phyloP scores from a whole-genome alignment of 106 monocot genomes.

The Gastrodia elata region DNA sequence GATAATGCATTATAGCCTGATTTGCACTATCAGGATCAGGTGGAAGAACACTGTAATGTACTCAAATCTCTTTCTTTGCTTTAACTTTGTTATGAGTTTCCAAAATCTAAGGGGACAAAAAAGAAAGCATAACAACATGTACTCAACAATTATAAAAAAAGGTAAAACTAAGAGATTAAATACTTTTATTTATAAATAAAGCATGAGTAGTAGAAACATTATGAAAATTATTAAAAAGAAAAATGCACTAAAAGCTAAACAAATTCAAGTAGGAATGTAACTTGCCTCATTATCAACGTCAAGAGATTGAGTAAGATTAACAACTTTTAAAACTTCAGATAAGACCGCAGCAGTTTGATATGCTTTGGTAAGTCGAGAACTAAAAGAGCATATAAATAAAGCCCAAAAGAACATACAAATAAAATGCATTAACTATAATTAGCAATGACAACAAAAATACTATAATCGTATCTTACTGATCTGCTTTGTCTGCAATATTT shows the following conservation, averaged over 20 bases:
- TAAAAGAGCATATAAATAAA: constrained; percentile 17
- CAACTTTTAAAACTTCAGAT: constrained; percentile 87
- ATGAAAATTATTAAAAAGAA: not conserved
- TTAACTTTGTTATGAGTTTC: constrained; percentile 69
- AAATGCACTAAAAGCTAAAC: not conserved
- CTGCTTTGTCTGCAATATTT: constrained; percentile 83
- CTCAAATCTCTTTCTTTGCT: constrained; percentile 73
- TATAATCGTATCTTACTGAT: constrained; percentile 41
- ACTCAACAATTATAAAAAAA: too few relatives aligned
- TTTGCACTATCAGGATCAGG: constrained; percentile 69
- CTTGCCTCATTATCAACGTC: constrained; percentile 75
- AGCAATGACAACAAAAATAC: not conserved
- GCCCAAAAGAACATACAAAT: not conserved
- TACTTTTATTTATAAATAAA: not conserved
- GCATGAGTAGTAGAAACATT: too few relatives aligned
- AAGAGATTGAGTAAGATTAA: constrained; percentile 60
- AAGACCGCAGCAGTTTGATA: constrained; percentile 92
- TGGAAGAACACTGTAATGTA: constrained; percentile 81
- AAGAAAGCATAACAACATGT: not conserved
- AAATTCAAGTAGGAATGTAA: not conserved
- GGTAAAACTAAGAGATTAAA: not conserved
- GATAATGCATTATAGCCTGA: constrained; percentile 75
- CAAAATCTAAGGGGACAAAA: constrained; percentile 63
- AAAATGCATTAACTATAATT: not conserved
- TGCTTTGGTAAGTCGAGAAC: constrained; percentile 84